Evolutionary conservation across 2,329 filamentous ascomycete genomes (phyloP).

Genomic region (Colletotrichum karsti): DNA sequence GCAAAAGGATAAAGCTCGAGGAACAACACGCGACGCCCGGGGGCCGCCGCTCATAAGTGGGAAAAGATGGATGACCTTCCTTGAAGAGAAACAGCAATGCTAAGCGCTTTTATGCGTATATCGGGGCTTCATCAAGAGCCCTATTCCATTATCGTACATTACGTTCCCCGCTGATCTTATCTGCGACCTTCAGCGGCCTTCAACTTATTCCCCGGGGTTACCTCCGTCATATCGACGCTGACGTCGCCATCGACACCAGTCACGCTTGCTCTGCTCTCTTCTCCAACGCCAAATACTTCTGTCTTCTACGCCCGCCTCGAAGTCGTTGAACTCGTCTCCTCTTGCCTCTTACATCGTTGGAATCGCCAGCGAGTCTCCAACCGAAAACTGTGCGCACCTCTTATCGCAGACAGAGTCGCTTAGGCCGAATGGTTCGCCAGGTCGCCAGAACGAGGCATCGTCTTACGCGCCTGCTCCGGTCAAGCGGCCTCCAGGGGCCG

Average conservation of each 20-base stretch:
- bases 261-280: no score
- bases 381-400: no score
- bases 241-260: neutral
- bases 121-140: neutral
- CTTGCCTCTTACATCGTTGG: no score
- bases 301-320: no score
- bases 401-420: neutral
- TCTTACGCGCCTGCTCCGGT: neutral
- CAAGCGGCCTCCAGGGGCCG: neutral
- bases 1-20: neutral
- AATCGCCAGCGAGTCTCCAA: no score
- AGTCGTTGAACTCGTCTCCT: no score
- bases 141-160: conserved; percentile 17
- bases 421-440: neutral
- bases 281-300: no score
- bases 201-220: neutral
- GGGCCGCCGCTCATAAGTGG: conserved; percentile 10
- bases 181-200: neutral
- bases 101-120: conserved; percentile 3
- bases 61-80: neutral
- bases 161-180: neutral
- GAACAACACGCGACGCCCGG: neutral
- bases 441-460: neutral
- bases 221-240: neutral
- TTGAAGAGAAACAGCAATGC: neutral